A percentile compares a stretch with the other conserved stretches of the same genome.
Evolutionary conservation across 1,139 yeast species (phyloP).

Genomic region (Kazachstania sp.): DNA sequence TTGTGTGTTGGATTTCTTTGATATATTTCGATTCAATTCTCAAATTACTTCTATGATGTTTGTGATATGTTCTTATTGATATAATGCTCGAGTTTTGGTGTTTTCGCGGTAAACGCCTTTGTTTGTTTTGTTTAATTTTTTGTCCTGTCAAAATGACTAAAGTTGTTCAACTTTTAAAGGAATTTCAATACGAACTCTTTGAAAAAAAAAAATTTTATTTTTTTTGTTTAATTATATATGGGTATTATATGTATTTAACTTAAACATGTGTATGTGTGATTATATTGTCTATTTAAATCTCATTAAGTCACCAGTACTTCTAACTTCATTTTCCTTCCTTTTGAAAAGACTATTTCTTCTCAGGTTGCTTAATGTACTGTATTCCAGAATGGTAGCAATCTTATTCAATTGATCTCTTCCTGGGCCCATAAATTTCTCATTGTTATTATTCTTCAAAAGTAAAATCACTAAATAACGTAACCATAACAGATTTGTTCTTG

Average conservation of each 20-base stretch:
- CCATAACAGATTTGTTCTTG: constrained; percentile 39
- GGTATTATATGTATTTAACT: neutral
- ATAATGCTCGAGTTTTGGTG: neutral
- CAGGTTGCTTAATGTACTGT: neutral
- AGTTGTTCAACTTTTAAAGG: too few relatives aligned
- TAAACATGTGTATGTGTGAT: too few relatives aligned
- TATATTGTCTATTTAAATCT: constrained; percentile 11
- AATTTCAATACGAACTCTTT: too few relatives aligned
- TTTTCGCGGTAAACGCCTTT: too few relatives aligned
- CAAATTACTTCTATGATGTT: neutral
- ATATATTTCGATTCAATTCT: too few relatives aligned
- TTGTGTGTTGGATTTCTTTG: neutral
- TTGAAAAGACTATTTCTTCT: constrained; percentile 10
- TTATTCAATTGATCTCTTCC: constrained; percentile 16
- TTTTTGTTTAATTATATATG: neutral
- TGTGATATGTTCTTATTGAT: neutral
- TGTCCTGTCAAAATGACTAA: neutral
- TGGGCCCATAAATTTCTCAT: constrained; percentile 11
- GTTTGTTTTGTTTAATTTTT: neutral
- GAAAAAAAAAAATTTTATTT: too few relatives aligned
- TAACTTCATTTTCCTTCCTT: constrained; percentile 16
- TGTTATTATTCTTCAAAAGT: constrained; percentile 9
- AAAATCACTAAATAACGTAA: constrained; percentile 33
- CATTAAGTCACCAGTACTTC: constrained; percentile 16
- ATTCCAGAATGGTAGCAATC: constrained; percentile 8